Evolutionary conservation across 2,329 filamentous ascomycete species (phyloP), one percentile per base, ranked within the genome.

Genomic region (Sphaceloma murrayae): DNA sequence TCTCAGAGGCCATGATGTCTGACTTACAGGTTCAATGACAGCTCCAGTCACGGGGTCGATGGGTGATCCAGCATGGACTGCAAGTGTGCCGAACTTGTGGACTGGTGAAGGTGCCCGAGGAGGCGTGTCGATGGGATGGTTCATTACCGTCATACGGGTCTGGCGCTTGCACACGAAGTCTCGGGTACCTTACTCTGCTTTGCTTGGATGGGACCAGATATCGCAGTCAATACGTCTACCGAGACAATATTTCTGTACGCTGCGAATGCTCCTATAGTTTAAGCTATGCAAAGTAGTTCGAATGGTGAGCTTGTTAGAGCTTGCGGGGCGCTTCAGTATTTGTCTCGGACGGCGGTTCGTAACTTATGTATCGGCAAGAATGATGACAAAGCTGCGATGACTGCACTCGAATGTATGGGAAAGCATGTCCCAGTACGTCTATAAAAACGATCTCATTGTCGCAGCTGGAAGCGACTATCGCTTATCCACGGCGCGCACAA

Each of bases 1-100:
- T 17, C 40, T 17, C 24, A 40, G 21, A 26, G 21, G 14, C 21
- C 13, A 30, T 16, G 4, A 16, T 10, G 13, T n/a, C 30, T 3
- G 5, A 42, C 48, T 46, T 36, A 78, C 75, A 55, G 91, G 69
- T 66, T 91, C 86, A 62, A 98, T 98, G 56, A 98, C 91, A 54
- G 91, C 91, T 51, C 91, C 91, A 17, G 89, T 98, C 30, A 77
- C 70, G 36, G 89, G 84, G 67, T 98, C 91, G 63, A 93, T 85
- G 56, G 85, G 85, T 32, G 86, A 77, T 49, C 91, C 91, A 51
- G 89, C 88, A 66, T 98, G 91, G 14, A 98, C 91, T 46, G 91
- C 91, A 50, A 93, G 76, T 36, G 91, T 98, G 49, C 86, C 91
- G 66, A 98, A 96, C 51, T 77, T 73, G 62, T 86, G 80, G 47